Evolutionary conservation across 768 basidiomycete species (phyloP).

Genomic region (Phylloporus rhodoxanthus): DNA sequence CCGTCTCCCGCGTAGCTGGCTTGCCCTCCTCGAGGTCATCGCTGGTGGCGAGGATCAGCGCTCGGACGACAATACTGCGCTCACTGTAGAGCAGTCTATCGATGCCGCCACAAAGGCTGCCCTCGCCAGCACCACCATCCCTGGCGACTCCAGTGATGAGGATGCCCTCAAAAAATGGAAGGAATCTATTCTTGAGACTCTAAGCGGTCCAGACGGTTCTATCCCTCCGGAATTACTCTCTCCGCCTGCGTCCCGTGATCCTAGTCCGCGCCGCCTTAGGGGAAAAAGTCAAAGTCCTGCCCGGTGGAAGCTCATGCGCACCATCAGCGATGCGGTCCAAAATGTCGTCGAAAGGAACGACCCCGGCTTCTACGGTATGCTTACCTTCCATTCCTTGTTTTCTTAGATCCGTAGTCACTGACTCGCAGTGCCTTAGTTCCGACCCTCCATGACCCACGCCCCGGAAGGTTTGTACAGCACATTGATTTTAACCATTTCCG

Average conservation of each 20-base stretch:
- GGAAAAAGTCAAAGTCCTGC: conserved; percentile 77
- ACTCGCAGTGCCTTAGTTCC: conserved; percentile 44
- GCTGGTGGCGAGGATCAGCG: conserved; percentile 57
- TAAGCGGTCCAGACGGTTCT: conserved; percentile 59
- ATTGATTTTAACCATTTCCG: conserved; percentile 96
- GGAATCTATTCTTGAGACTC: conserved; percentile 51
- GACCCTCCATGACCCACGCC: conserved; percentile 59
- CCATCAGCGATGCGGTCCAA: conserved; percentile 75
- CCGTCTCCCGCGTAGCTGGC: conserved; percentile 78
- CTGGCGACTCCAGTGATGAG: conserved; percentile 34
- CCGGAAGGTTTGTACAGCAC: conserved; percentile 77
- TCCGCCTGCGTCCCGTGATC: conserved; percentile 76
- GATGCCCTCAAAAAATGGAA: conserved; percentile 48
- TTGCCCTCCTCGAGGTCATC: conserved; percentile 74
- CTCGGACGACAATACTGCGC: conserved; percentile 49
- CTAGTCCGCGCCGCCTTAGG: conserved; percentile 70
- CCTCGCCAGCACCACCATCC: conserved; percentile 38
- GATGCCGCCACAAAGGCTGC: conserved; percentile 62
- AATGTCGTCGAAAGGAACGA: conserved; percentile 56
- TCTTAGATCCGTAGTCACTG: conserved; percentile 4
- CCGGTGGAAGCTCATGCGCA: conserved; percentile 75
- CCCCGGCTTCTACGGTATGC: conserved; percentile 69
- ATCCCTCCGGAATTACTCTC: conserved; percentile 73
- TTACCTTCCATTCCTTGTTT: background rate
- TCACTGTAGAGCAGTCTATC: conserved; percentile 62